These are phyloP conservation scores for Phytophthora boehmeriae DNA, from an alignment of 352 stramenopile genomes.

Conservation along the genomic window DNA sequence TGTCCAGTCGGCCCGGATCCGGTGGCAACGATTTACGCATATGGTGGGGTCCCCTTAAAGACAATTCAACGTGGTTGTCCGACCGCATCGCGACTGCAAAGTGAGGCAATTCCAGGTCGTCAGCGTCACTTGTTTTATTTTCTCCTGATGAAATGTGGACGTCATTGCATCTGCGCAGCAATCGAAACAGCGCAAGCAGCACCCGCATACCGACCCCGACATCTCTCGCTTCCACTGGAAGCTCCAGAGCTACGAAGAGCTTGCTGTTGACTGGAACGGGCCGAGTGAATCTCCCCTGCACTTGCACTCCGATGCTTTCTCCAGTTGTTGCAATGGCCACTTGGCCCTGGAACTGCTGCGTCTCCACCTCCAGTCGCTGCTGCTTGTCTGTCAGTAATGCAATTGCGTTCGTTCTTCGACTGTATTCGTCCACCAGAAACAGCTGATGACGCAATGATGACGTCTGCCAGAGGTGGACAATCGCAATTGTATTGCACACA, in stretches of 20 bases:
- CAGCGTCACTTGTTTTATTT: neutral
- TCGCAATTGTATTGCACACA: too few species aligned
- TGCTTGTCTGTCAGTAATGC: neutral
- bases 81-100: slow-evolving; percentile 49
- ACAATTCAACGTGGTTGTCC: slow-evolving; percentile 17
- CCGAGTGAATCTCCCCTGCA: slow-evolving; percentile 69
- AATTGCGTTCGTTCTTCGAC: neutral
- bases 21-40: neutral
- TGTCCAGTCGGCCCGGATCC: neutral
- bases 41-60: neutral
- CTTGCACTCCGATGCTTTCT: slow-evolving; percentile 42
- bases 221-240: slow-evolving; percentile 29
- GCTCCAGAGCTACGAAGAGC: slow-evolving; percentile 58
- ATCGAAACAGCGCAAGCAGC: neutral
- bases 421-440: slow-evolving; percentile 22
- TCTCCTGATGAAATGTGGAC: slow-evolving; percentile 8
- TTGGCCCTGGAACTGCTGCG: slow-evolving; percentile 27
- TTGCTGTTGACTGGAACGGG: slow-evolving; percentile 28
- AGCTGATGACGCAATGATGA: neutral
- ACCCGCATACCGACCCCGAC: neutral
- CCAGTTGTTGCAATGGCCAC: slow-evolving; percentile 1
- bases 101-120: slow-evolving; percentile 43
- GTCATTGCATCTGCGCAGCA: neutral
- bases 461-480: slow-evolving; percentile 12
- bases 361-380: slow-evolving; percentile 16